These are phyloP conservation scores for Alternaria arbusti DNA, from an alignment of 2,329 filamentous ascomycete genomes.

Conservation along the genomic window DNA sequence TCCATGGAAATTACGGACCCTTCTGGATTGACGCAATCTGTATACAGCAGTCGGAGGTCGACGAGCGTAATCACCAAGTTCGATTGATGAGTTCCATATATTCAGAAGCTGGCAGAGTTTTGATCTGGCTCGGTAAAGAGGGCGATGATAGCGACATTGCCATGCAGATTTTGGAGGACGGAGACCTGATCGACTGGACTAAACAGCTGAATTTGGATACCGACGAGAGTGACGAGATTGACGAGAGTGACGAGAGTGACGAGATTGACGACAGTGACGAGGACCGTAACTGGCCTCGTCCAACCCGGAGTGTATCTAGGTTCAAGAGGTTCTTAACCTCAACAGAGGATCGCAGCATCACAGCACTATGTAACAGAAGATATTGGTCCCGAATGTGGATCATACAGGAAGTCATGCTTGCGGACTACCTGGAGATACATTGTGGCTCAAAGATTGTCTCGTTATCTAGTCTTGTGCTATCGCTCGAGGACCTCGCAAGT, in stretches of 20 bases:
- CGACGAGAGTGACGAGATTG: no score
- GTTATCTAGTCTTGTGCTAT: background rate
- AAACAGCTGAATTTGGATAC: no score
- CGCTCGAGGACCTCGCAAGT: background rate
- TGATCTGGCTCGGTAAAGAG: background rate
- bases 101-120: background rate
- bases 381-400: background rate
- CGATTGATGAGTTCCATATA: constrained; percentile 4
- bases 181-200: no score
- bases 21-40: constrained; percentile 34
- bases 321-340: background rate
- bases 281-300: background rate
- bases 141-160: background rate
- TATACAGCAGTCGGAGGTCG: constrained; percentile 21
- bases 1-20: background rate
- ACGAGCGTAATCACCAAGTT: constrained; percentile 20
- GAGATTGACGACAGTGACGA: background rate
- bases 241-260: no score
- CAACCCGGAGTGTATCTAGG: no score
- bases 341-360: background rate
- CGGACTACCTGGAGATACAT: background rate
- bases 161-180: background rate
- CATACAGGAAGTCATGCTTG: background rate
- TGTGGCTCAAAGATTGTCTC: background rate
- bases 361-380: background rate